Conservation (phyloP, 164 flowering plant genomes). For the Kalanchoe fedtschenkoi region DNA sequence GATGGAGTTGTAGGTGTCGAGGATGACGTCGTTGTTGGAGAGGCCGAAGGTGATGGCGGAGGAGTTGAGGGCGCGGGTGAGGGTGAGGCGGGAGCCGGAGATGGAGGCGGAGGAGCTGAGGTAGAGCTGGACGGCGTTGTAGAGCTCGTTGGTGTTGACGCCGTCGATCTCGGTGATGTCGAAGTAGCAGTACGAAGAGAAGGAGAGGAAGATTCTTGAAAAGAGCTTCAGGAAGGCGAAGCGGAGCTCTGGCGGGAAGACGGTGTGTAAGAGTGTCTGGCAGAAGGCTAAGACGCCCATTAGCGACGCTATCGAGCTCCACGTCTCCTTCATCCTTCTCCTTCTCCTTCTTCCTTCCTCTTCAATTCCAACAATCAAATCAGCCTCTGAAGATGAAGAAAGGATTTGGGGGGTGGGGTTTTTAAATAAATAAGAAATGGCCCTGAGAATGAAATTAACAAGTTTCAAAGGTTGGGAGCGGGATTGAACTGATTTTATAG, state of each 20-base stretch:
- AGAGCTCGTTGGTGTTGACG: conserved; percentile 85
- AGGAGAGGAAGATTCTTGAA: conserved; percentile 34
- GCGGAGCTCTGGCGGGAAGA: conserved; percentile 76
- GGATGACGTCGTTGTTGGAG: conserved; percentile 48
- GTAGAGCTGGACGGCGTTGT: conserved; percentile 67
- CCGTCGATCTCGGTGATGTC: conserved; percentile 92
- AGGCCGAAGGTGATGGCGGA: conserved; percentile 36
- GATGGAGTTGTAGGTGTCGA: conserved; percentile 47
- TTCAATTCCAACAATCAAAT: no score
- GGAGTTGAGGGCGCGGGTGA: conserved; percentile 45
- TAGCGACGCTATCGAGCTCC: conserved; percentile 64
- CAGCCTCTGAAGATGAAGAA: no score
- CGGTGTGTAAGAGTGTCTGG: conserved; percentile 42
- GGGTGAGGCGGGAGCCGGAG: conserved; percentile 30
- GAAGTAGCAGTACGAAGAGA: conserved; percentile 70
- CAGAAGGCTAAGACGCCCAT: conserved; percentile 71
- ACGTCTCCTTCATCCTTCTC: conserved; percentile 58
- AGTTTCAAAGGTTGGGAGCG: no score
- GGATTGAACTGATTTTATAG: no score
- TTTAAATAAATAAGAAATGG: no score
- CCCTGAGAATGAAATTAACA: no score
- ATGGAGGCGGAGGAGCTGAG: conserved; percentile 41
- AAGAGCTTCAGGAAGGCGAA: conserved; percentile 36
- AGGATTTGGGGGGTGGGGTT: no score
- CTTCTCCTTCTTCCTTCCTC: no score